Conservation (phyloP, 192 early-diverging fungal species). For the Mycoemilia scoparia region DNA sequence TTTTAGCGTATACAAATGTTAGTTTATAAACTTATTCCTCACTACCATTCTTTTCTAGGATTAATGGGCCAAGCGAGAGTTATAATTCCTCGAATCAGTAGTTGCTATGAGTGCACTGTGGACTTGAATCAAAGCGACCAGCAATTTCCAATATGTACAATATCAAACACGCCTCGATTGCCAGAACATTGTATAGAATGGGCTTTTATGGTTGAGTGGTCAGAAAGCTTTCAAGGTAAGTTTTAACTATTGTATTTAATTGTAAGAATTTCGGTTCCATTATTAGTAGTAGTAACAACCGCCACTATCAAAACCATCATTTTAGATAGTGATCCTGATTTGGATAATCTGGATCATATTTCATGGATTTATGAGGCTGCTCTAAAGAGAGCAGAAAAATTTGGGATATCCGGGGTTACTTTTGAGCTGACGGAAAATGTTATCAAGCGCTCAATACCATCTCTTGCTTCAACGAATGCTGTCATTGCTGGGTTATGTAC, state of each 20-base stretch:
- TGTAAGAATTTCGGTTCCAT: slow-evolving; percentile 24
- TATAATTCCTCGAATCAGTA: slow-evolving; percentile 65
- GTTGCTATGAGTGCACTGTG: slow-evolving; percentile 93
- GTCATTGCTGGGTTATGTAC: slow-evolving; percentile 74
- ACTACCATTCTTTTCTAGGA: too few species aligned
- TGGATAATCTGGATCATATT: slow-evolving; percentile 59
- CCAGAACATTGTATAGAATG: slow-evolving; percentile 98
- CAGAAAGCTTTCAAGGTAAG: slow-evolving; percentile 52
- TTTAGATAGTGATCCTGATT: slow-evolving; percentile 69
- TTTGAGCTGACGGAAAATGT: slow-evolving; percentile 88
- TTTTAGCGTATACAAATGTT: slow-evolving; percentile 1
- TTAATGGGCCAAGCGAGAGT: slow-evolving; percentile 91
- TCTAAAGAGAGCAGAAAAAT: slow-evolving; percentile 47
- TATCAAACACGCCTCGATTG: slow-evolving; percentile 91
- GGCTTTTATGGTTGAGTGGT: slow-evolving; percentile 89
- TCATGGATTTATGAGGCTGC: slow-evolving; percentile 56
- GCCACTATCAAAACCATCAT: too few species aligned
- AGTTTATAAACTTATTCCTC: slow-evolving; percentile 14
- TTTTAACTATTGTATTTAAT: too few species aligned
- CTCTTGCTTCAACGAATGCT: slow-evolving; percentile 83
- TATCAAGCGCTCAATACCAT: slow-evolving; percentile 97
- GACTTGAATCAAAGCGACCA: slow-evolving; percentile 78
- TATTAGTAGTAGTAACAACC: too few species aligned
- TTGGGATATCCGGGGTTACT: slow-evolving; percentile 73
- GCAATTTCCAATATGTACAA: slow-evolving; percentile 92